Base-by-base conservation (phyloP, 2,329 filamentous ascomycete species). In the Xylariaceae sp. region DNA sequence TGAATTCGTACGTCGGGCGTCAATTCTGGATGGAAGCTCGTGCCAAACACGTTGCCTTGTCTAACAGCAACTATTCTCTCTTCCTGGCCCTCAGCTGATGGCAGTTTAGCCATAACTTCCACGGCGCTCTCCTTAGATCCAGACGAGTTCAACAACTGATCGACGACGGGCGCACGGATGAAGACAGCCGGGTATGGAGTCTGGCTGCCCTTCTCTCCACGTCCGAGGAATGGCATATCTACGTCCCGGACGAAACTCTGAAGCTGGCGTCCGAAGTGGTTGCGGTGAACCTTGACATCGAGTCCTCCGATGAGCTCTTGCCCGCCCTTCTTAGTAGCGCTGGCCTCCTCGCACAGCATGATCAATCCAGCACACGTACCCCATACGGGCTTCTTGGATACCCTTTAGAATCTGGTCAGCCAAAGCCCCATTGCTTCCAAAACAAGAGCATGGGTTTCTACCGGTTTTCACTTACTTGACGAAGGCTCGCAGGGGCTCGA, bases 321-420 rank as follows among this genome's bases (percentile, higher is more conserved):
- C 0, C 93, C 93, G 49, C 91, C 92, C 69, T 89, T 87, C 73
- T 97, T 97, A 44, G 90, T 92, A 63, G 88, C 84, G 73, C 93
- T 96, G 53, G 92, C 93, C 60, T 88, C 86, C 70, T 96, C 89
- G 1, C 92, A 88, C 53, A 99, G 86, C 53, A 97, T 78, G 67
- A 99, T 97, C 59, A 97, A 82, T 8, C 94, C 94, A 10, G 94
- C 94, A 73, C 94, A 99, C 17, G 94, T 97, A 58, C 94, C 94
- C 93, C 93, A 99, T 23, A 89, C 90, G 9, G 92, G 92, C 67
- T 89, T 92, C 66, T 88, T 85, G 55, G 85, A 78, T 47, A 89
- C 78, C 70, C 90, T 93, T 47, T 35, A 10, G 4, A 18, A 23
- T 5, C 4, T 35, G 2, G 30, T 64, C 23, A 62, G 58, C 39